These are phyloP conservation scores for Colletotrichum sp. DNA, from an alignment of 2,329 filamentous ascomycete genomes.

Conservation along the genomic window DNA sequence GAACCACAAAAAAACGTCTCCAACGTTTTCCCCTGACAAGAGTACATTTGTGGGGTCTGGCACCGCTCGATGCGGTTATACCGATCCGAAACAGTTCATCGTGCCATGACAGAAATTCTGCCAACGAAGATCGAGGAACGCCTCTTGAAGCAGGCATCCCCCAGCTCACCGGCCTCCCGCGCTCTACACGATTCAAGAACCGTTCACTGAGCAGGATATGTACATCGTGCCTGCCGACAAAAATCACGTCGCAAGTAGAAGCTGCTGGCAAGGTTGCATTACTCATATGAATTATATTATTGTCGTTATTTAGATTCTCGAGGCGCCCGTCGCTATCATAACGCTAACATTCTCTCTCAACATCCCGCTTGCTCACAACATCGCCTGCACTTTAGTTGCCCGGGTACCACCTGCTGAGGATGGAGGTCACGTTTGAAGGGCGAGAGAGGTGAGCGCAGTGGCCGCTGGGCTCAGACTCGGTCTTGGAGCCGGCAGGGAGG, in stretches of 20 bases:
- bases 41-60: not conserved
- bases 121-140: not conserved
- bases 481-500: slow-evolving; percentile 11
- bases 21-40: not conserved
- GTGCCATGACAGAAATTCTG: not conserved
- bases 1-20: not conserved
- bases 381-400: not conserved
- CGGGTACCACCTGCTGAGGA: slow-evolving; percentile 15
- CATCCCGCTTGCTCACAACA: not conserved
- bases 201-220: not conserved
- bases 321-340: not conserved
- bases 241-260: not conserved
- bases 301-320: not conserved
- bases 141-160: not conserved
- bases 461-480: slow-evolving; percentile 9
- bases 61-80: not conserved
- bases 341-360: too few species aligned
- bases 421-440: slow-evolving; percentile 11
- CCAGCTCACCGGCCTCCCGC: not conserved
- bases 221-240: not conserved
- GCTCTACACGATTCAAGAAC: not conserved
- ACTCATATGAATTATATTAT: not conserved
- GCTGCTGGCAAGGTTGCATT: not conserved
- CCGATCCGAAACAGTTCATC: not conserved
- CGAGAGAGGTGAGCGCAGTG: slow-evolving; percentile 18